Conservation (phyloP, 2,329 filamentous ascomycete species). For the Cladosporium sphaerospermum region DNA sequence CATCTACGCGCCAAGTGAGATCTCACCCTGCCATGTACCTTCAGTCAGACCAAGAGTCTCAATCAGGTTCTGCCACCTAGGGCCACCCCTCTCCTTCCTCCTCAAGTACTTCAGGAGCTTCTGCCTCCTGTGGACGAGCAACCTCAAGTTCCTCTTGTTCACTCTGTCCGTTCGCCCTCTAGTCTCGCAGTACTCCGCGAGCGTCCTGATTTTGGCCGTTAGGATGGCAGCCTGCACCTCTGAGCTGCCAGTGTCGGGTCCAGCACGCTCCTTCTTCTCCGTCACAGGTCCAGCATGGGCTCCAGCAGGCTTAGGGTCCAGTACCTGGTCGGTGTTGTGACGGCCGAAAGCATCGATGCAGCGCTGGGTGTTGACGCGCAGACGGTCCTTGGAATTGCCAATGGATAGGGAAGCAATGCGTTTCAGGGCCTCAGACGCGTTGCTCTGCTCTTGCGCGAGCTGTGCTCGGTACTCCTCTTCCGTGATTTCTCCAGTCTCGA, state of each 20-base stretch:
- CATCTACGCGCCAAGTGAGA: conserved; percentile 48
- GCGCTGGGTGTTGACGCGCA: conserved; percentile 74
- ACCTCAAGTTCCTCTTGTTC: conserved; percentile 82
- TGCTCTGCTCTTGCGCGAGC: conserved; percentile 34
- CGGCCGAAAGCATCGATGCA: conserved; percentile 85
- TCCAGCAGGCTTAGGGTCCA: conserved; percentile 55
- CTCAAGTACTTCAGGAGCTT: conserved; percentile 83
- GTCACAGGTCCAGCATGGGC: conserved; percentile 35
- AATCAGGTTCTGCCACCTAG: conserved; percentile 81
- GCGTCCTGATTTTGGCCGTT: conserved; percentile 82
- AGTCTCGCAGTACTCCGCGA: conserved; percentile 65
- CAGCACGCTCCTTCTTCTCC: conserved; percentile 58
- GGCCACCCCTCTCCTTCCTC: conserved; percentile 82
- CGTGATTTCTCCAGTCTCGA: conserved; percentile 16
- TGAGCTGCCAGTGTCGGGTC: conserved; percentile 86
- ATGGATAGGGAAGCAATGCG: conserved; percentile 75
- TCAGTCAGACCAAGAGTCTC: conserved; percentile 78
- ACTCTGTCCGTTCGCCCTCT: conserved; percentile 80
- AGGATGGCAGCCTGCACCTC: conserved; percentile 98
- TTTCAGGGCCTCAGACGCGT: conserved; percentile 66
- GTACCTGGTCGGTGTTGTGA: conserved; percentile 71
- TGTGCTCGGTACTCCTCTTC: conserved; percentile 40
- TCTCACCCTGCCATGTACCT: conserved; percentile 86
- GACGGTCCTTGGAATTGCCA: conserved; percentile 69
- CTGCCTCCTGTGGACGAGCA: conserved; percentile 83